Evolutionary conservation across 2,329 filamentous ascomycete genomes (phyloP).

Genomic region (Trichophyton benhamiae): DNA sequence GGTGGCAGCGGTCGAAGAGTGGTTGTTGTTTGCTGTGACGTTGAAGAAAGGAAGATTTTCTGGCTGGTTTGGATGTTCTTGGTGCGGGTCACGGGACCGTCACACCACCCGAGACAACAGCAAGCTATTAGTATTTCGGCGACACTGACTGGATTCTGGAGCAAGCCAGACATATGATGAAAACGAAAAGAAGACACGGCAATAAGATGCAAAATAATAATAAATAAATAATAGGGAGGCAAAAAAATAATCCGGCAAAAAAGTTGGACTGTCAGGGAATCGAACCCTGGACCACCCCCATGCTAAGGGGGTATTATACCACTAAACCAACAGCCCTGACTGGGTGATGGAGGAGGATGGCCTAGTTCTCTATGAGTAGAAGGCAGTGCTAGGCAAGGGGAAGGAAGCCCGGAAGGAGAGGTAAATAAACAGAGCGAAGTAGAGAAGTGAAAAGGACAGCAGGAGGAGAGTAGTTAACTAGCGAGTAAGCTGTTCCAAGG

Average conservation of each 20-base stretch:
- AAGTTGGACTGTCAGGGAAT: slow-evolving; percentile 13
- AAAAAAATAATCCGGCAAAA: background rate
- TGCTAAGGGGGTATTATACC: slow-evolving; percentile 12
- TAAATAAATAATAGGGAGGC: background rate
- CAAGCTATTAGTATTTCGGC: background rate
- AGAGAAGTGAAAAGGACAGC: too few relatives aligned
- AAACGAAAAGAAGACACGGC: background rate
- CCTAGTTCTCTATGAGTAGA: too few relatives aligned
- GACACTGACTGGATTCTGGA: background rate
- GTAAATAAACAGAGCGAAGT: too few relatives aligned
- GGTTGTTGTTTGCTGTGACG: slow-evolving; percentile 6
- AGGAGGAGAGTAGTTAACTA: too few relatives aligned
- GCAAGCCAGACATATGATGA: background rate
- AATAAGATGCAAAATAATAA: background rate
- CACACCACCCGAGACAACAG: background rate
- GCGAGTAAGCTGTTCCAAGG: too few relatives aligned
- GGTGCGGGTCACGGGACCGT: slow-evolving; percentile 1
- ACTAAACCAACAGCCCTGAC: slow-evolving; percentile 9
- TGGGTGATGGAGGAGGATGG: too few relatives aligned
- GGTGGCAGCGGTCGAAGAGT: slow-evolving; percentile 6
- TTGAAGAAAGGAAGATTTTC: slow-evolving; percentile 3
- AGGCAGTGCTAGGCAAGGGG: too few relatives aligned
- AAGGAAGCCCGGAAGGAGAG: too few relatives aligned
- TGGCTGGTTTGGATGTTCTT: background rate
- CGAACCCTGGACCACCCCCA: slow-evolving; percentile 16